Evolutionary conservation across 805 yeast species (phyloP).

Genomic region (Saccharomycopsis sp.): DNA sequence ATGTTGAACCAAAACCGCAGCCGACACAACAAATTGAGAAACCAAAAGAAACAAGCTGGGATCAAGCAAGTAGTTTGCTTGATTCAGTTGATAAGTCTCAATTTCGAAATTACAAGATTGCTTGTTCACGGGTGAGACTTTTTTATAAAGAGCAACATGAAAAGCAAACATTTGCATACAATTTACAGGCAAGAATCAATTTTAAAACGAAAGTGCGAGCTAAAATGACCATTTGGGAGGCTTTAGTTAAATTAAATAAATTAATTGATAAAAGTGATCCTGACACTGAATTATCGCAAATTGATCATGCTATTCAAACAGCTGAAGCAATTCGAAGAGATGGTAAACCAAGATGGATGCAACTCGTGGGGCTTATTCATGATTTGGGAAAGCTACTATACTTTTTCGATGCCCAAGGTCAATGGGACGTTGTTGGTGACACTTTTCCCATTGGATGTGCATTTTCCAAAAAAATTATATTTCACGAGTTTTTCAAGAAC

Average conservation of each 20-base stretch:
- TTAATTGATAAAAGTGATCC: slow-evolving; percentile 69
- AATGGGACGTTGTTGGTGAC: slow-evolving; percentile 79
- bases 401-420: slow-evolving; percentile 66
- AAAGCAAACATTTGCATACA: slow-evolving; percentile 65
- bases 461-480: slow-evolving; percentile 52
- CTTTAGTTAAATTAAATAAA: slow-evolving; percentile 51
- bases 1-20: slow-evolving; percentile 10
- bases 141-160: slow-evolving; percentile 65
- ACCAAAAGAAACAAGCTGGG: neutral
- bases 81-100: slow-evolving; percentile 30
- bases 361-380: slow-evolving; percentile 63
- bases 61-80: slow-evolving; percentile 20
- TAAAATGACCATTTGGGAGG: slow-evolving; percentile 67
- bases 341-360: slow-evolving; percentile 70
- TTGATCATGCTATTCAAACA: slow-evolving; percentile 69
- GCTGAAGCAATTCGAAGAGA: slow-evolving; percentile 68
- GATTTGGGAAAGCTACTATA: slow-evolving; percentile 64
- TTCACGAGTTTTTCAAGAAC: slow-evolving; percentile 49
- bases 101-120: slow-evolving; percentile 61
- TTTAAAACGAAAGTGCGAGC: slow-evolving; percentile 64
- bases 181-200: slow-evolving; percentile 62
- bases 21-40: neutral
- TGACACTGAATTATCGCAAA: slow-evolving; percentile 66
- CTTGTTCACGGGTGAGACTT: slow-evolving; percentile 58
- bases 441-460: slow-evolving; percentile 72